Conservation (phyloP, 495 filamentous ascomycete species). For the Trichoderma orchidacearum region DNA sequence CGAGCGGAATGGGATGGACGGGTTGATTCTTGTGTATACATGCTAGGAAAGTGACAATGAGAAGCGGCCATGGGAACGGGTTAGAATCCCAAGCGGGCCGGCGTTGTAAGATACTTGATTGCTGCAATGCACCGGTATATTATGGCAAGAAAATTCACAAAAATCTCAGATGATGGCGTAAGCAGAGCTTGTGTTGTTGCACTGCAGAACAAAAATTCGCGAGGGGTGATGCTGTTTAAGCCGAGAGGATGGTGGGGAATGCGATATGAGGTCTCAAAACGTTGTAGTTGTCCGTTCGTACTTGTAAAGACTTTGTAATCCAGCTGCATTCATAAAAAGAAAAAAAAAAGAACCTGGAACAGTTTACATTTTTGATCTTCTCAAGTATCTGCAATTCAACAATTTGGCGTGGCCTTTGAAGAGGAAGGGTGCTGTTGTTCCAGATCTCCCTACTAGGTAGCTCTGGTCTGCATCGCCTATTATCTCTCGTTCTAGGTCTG, state of each 20-base stretch:
- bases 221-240: background rate
- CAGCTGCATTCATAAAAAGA: background rate
- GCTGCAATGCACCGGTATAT: background rate
- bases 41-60: background rate
- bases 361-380: too few species aligned
- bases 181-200: background rate
- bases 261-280: background rate
- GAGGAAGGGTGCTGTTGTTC: background rate
- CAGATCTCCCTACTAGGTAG: background rate
- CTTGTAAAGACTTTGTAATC: background rate
- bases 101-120: background rate
- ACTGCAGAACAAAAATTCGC: background rate
- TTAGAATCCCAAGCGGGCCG: background rate
- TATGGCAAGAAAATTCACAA: background rate
- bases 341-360: too few species aligned
- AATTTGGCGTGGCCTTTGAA: too few species aligned
- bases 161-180: too few species aligned
- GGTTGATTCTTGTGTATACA: background rate
- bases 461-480: background rate
- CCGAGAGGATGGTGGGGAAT: background rate
- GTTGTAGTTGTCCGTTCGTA: background rate
- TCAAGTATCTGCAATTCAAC: too few species aligned
- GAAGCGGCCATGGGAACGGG: background rate
- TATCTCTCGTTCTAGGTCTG: background rate
- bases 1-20: background rate